Evolutionary conservation across 139 green algal genomes (phyloP), one percentile per base, ranked within the genome.

Genomic region (Volvox reticuliferus): DNA sequence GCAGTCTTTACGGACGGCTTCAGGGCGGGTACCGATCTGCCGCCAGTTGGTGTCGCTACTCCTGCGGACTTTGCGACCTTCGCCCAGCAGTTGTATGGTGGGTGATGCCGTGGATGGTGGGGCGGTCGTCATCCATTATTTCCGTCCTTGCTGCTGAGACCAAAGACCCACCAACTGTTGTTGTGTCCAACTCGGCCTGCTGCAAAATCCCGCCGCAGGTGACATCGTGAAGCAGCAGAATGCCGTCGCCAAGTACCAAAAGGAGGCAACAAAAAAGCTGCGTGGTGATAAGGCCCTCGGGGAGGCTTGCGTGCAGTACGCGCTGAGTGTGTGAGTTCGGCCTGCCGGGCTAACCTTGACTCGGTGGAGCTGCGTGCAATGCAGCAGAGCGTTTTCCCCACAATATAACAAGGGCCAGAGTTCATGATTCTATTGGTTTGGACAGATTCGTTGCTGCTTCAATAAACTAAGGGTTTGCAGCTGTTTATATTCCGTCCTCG

Each of bases 141-240:
- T 55, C 44, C 9, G 9, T 55, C 44, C 44, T 55, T 55, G 44
- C 44, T 55, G 44, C 44, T 55, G 44, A 55, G 44, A 55, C 44
- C 44, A 9, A 55, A 55, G 44, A 14, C 44, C 44, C 44, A 55
- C 44, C 44, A 9, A 55, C 44, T 55, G 44, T 55, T 55, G 44
- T 55, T 9, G 44, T 9, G 44, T 9, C 44, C 44, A 55, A 5
- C 44, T 55, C 44, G 5, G 44, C 44, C 5, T 55, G 44, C 44
- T 55, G 44, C 44, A 55, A 55, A 55, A 55, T 55, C 44, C 44
- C 44, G 44, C 44, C 9, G 65, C 71, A 79, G 71, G 71, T 30
- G 71, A 82, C 76, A 55, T 82, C 33, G 32, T 14, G 33, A 82
- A 82, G 76, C 76, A 82, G 76, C 26, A 82, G 19, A 82, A 82